Base-by-base conservation (phyloP, 2,329 filamentous ascomycete species). In the Zymoseptoria crescenta region DNA sequence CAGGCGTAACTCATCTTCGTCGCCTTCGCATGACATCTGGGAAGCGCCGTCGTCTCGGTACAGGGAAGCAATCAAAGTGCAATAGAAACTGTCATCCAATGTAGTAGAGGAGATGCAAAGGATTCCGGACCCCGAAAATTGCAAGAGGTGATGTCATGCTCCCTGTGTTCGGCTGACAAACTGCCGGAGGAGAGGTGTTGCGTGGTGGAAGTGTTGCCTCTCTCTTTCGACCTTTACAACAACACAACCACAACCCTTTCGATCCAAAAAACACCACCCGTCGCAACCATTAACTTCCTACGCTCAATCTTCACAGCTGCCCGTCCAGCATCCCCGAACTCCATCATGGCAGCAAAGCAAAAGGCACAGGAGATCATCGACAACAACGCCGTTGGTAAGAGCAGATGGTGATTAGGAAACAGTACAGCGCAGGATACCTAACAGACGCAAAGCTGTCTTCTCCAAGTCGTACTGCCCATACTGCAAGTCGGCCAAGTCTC, bases 401-500 rank as follows among this genome's bases (percentile, higher is more conserved):
- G 56, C 30, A 29, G 13, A n/a, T 35, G 54, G 57, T 30, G 30
- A 24, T 45, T 9, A 27, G 1, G 8, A 21, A n/a, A 13, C 4
- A 21, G 16, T 8, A 5, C 21, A 8, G 20, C 35, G 35, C 35
- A 45, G 35, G 10, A 45, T 1, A n/a, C 13, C 35, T 45, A 45
- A 27, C 49, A 48, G 24, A 30, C 29, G 20, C 48, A 20, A 56
- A 89, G 89, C 94, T 70, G 89, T 99, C 74, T 99, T 99, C 83
- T 92, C 88, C 77, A 99, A 99, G 81, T 90, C 87, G 16, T 96
- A 91, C 80, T 99, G 94, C 83, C 91, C 92, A 10, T 95, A 96
- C 83, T 97, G 93, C 83, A 81, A 78, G 59, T 81, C 86, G 61
- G 85, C 87, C 68, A 97, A 97, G 85, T 71, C 80, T 59, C 81